Evolutionary conservation across 805 yeast genomes (phyloP).

Genomic region (Candida morakotiae): DNA sequence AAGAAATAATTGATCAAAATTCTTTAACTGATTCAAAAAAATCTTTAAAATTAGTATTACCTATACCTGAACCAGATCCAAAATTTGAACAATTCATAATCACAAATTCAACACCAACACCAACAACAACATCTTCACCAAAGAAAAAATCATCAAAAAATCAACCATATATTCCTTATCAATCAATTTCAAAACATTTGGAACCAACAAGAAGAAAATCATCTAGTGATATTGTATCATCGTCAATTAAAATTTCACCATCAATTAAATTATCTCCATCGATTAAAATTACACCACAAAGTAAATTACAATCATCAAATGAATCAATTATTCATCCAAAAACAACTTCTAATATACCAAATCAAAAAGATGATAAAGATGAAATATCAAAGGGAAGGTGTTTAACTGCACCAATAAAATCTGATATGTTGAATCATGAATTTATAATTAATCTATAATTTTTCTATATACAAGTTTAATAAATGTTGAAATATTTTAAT

Average conservation of each 20-base stretch:
- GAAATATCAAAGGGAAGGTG: neutral
- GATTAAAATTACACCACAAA: neutral
- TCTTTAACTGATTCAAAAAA: neutral
- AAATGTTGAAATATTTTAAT: too few species aligned
- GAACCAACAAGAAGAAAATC: neutral
- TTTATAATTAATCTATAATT: too few species aligned
- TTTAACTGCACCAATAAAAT: neutral
- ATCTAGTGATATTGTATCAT: neutral
- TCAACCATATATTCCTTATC: neutral
- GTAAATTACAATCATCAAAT: neutral
- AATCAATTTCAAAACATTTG: conserved; percentile 1
- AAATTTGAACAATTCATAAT: neutral
- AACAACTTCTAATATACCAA: neutral
- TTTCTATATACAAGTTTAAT: too few species aligned
- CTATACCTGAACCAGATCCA: neutral
- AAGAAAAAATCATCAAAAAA: neutral
- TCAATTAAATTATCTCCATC: neutral
- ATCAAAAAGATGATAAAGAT: neutral
- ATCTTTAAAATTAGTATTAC: neutral
- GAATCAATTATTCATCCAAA: neutral
- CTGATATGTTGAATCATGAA: neutral
- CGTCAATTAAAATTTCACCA: neutral
- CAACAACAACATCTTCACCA: too few species aligned
- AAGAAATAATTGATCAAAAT: neutral
- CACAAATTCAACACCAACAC: neutral